A percentile compares a stretch with the other conserved stretches of the same genome.
These are phyloP conservation scores for Centella asiatica DNA, from an alignment of 129 eudicot species.

Conservation along the genomic window DNA sequence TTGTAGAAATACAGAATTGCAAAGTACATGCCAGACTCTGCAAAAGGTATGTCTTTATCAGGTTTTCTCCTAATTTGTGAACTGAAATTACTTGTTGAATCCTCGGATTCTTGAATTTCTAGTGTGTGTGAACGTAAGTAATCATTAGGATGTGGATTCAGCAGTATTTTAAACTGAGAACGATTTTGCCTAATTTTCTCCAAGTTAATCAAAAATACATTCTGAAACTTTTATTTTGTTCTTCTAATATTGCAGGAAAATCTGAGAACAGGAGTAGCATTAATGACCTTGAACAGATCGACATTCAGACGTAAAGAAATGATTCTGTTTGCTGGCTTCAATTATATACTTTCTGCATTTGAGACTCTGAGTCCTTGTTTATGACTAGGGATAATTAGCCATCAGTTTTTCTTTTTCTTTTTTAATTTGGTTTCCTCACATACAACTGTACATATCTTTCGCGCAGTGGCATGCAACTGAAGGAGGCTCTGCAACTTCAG, in stretches of 20 bases:
- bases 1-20: slow-evolving; percentile 84
- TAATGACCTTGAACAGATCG: slow-evolving; percentile 32
- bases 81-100: neutral
- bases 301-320: slow-evolving; percentile 40
- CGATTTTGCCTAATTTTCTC: neutral
- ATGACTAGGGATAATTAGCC: neutral
- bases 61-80: neutral
- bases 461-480: slow-evolving; percentile 24
- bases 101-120: neutral
- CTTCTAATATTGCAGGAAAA: slow-evolving; percentile 32
- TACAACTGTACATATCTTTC: neutral
- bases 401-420: too few relatives aligned
- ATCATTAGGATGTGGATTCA: neutral
- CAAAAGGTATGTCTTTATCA: slow-evolving; percentile 44
- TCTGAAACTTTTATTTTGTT: too few relatives aligned
- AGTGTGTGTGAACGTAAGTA: neutral
- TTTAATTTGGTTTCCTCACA: too few relatives aligned
- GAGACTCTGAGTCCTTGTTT: neutral
- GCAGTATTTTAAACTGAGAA: neutral
- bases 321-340: neutral
- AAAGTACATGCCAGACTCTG: slow-evolving; percentile 60
- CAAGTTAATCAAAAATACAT: neutral
- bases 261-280: slow-evolving; percentile 35
- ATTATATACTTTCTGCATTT: neutral
- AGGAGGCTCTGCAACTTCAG: slow-evolving; percentile 43